Evolutionary conservation across 768 basidiomycete genomes (phyloP), one percentile per base, ranked within the genome.

Genomic region (Suillus bovinus): DNA sequence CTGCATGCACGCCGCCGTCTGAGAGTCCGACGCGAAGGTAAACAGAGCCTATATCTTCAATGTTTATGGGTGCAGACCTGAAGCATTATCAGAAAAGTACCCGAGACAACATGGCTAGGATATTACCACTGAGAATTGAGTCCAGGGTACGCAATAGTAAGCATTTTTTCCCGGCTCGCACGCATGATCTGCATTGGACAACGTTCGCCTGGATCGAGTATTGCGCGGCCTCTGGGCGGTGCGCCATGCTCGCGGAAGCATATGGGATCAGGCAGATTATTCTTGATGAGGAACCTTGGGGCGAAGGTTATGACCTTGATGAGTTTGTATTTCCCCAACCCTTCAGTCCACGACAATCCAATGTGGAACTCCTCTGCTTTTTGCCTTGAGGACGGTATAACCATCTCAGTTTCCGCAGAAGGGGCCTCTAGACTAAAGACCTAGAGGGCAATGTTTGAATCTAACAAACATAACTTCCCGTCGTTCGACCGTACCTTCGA

Each of bases 301-400:
- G 91, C 82, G 41, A 99, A 78, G 0, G 92, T 96, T 66, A 99
- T 88, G 67, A 98, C 89, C 77, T 98, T 99, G 31, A 90, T 90
- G 38, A 99, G 79, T 71, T 98, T 98, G 75, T 98, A 99, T 80
- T 97, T 98, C 39, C 97, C 97, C n/a, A 89, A 79, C 2, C 96
- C 97, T 74, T 96, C 95, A 20, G 85, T 82, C 86, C 96, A 99
- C 5, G 94, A 96, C 42, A 99, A 68, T 2, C 96, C 97, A 52
- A 93, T 75, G 71, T 95, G 91, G 58, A 88, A 82, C 71, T 89
- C 86, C 53, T 91, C 86, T 3, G 82, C 77, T 64, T 80, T 86
- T 58, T 87, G 86, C 34, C 78, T 79, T 47, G 83, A 76, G 10
- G 89, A 87, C 2, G 86, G 80, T 46, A 94, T 81, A 39, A 88